phyloP scores from a whole-genome alignment of 108 stramenopile genomes.

The Chaetoceros muelleri region DNA sequence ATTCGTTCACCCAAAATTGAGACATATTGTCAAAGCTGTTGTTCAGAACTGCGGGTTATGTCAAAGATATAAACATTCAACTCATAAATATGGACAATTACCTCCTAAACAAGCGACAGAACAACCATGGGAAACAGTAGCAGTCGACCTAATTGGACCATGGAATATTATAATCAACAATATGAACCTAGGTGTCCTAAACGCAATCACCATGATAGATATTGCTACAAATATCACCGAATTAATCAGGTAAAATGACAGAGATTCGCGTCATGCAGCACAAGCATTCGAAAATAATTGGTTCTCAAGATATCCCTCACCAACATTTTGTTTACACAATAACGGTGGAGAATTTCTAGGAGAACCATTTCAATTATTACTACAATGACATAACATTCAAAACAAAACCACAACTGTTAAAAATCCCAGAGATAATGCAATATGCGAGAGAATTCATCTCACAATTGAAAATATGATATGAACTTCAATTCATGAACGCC shows the following conservation, averaged over 20 bases:
- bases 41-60: conserved; percentile 10
- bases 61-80: conserved; percentile 6
- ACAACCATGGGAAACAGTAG: conserved; percentile 20
- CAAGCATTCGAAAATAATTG: conserved; percentile 25
- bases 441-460: conserved; percentile 34
- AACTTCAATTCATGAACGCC: conserved; percentile 7
- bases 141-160: conserved; percentile 31
- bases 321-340: conserved; percentile 15
- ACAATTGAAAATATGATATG: conserved; percentile 19
- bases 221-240: conserved; percentile 14
- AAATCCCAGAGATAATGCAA: conserved; percentile 30
- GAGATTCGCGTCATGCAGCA: conserved; percentile 11
- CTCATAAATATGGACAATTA: conserved; percentile 15
- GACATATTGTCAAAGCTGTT: neutral
- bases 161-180: conserved; percentile 13
- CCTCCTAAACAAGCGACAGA: conserved; percentile 6
- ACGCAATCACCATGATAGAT: conserved; percentile 12
- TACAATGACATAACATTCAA: conserved; percentile 14
- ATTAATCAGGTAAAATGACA: conserved; percentile 8
- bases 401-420: conserved; percentile 21
- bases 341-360: conserved; percentile 34
- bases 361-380: conserved; percentile 17
- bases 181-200: conserved; percentile 1
- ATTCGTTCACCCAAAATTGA: conserved; percentile 8
- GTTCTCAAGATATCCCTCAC: conserved; percentile 31